These are phyloP conservation scores for Candida sp. DNA, from an alignment of 1,139 yeast genomes.

Conservation along the genomic window DNA sequence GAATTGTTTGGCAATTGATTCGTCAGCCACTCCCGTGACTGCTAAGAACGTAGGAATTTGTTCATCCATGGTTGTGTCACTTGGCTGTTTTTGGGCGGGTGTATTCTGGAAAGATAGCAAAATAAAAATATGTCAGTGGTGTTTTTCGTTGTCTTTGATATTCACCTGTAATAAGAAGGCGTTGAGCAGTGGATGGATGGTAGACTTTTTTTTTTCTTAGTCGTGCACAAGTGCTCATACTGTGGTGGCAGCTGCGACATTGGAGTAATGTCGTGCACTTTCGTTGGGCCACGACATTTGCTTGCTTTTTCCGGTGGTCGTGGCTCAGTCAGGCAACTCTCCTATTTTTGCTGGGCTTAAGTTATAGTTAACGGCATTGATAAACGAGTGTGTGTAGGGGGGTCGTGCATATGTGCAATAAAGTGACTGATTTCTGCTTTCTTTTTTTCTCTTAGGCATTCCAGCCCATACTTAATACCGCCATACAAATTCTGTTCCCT, in stretches of 20 bases:
- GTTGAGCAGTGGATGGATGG: too few relatives aligned
- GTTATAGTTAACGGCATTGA: background rate
- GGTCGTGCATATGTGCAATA: too few relatives aligned
- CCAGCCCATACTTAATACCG: too few relatives aligned
- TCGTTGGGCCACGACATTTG: background rate
- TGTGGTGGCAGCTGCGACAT: background rate
- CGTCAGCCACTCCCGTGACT: conserved; percentile 78
- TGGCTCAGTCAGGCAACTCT: background rate
- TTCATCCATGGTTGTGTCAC: conserved; percentile 15
- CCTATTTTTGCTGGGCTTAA: background rate
- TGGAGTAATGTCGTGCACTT: too few relatives aligned
- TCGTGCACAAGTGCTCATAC: background rate
- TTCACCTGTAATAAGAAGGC: too few relatives aligned
- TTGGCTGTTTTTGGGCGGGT: background rate
- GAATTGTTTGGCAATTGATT: conserved; percentile 74
- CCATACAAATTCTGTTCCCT: too few relatives aligned
- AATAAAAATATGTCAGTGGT: background rate
- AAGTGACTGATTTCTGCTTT: background rate
- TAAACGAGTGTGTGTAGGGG: background rate
- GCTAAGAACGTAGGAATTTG: conserved; percentile 75
- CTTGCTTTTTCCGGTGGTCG: background rate
- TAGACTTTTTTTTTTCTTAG: background rate
- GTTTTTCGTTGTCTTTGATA: background rate
- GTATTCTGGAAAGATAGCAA: background rate
- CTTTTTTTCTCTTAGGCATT: background rate